Evolutionary conservation across 2,329 filamentous ascomycete genomes (phyloP), one percentile per base, ranked within the genome.

Genomic region (Aspergillus luchuensis): DNA sequence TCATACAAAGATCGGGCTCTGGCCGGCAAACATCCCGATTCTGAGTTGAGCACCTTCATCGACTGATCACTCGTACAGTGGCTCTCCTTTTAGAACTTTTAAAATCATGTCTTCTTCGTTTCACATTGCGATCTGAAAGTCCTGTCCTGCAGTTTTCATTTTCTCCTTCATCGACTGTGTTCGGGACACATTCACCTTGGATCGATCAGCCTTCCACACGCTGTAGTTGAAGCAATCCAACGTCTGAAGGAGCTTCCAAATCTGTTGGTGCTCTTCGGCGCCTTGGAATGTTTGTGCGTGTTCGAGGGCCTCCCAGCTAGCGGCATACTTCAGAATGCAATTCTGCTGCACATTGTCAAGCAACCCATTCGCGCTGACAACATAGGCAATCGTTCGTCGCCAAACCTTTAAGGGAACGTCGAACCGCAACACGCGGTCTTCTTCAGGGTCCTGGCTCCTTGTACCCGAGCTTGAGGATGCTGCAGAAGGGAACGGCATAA

Each of bases 211-310:
- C 50, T 41, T 51, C 36, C n/a, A 52, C n/a, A 23, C 13, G 36
- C 62, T 67, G 58, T 76, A 76, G 11, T 62, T 69, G 53, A 76
- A 72, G 54, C 74, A 76, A 8, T 66, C 63, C 19, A 75, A 69
- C 13, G 68, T 71, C 23, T 72, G 71, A 30, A 76, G 62, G 38
- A 75, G 70, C 45, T 74, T 75, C 72, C 72, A 74, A 38, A 76
- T 69, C 36, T 76, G 74, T 61, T 76, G 72, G 53, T 72, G 63
- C 36, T 70, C 57, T 7, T 69, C 67, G 2, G 65, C 69, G 0
- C 73, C 73, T 21, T 66, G 68, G 23, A 74, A 70, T 0, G 63
- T 67, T 58, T 75, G 53, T 59, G 74, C 71, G 36, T 71, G 65
- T 2, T 62, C 63, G 4, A 76, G 49, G 11, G 67, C 64, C 39